Evolutionary conservation across 805 yeast genomes (phyloP).

Genomic region (Ogataea methylovora): DNA sequence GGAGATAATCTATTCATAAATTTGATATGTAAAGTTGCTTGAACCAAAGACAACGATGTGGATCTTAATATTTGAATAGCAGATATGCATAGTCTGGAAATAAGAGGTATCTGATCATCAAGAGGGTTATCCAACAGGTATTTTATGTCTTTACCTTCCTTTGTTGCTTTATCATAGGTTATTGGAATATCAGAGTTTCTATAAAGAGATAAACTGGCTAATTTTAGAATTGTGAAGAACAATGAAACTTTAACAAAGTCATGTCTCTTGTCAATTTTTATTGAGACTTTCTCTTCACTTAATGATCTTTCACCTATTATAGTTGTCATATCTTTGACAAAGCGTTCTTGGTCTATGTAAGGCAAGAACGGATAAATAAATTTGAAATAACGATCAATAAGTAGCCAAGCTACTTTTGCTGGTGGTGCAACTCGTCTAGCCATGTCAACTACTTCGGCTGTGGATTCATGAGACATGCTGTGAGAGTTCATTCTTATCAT

Average conservation of each 20-base stretch:
- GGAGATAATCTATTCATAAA: slow-evolving; percentile 36
- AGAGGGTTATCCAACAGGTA: slow-evolving; percentile 33
- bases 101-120: slow-evolving; percentile 25
- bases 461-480: too few relatives aligned
- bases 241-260: slow-evolving; percentile 34
- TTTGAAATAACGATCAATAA: slow-evolving; percentile 34
- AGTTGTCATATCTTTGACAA: slow-evolving; percentile 19
- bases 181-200: slow-evolving; percentile 19
- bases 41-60: slow-evolving; percentile 33
- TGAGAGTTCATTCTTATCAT: too few relatives aligned
- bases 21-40: slow-evolving; percentile 33
- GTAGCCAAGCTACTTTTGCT: slow-evolving; percentile 30
- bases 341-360: slow-evolving; percentile 31
- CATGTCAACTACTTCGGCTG: too few relatives aligned
- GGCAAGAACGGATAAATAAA: slow-evolving; percentile 43
- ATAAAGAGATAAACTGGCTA: slow-evolving; percentile 32
- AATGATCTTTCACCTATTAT: slow-evolving; percentile 28
- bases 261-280: slow-evolving; percentile 29
- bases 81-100: slow-evolving; percentile 32
- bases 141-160: slow-evolving; percentile 19
- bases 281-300: slow-evolving; percentile 19
- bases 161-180: slow-evolving; percentile 8
- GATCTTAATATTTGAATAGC: slow-evolving; percentile 32
- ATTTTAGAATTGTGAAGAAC: slow-evolving; percentile 32
- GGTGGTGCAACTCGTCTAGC: slow-evolving; percentile 34